phyloP scores from a whole-genome alignment of 179 eudicot species.

The Silene coronaria region DNA sequence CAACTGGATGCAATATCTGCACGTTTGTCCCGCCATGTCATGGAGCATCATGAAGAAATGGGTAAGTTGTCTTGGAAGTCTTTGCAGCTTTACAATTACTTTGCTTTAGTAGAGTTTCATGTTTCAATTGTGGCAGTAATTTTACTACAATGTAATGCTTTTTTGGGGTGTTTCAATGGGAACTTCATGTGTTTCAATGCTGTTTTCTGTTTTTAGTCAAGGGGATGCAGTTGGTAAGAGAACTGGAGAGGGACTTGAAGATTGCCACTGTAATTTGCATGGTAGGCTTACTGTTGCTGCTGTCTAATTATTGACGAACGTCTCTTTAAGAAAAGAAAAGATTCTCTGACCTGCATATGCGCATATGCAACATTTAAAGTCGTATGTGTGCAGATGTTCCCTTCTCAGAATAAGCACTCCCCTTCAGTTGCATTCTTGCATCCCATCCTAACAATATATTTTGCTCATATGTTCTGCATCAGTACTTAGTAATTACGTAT shows the following conservation, averaged over 20 bases:
- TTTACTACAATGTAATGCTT: not conserved
- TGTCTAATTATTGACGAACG: not conserved
- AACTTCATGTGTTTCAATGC: conserved; percentile 5
- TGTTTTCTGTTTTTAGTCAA: conserved; percentile 50
- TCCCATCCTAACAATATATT: not conserved
- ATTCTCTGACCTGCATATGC: not conserved
- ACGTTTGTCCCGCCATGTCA: conserved; percentile 78
- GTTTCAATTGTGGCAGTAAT: not conserved
- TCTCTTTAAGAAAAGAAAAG: not conserved
- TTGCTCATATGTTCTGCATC: not conserved
- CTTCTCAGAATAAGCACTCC: not conserved
- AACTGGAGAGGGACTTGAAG: conserved; percentile 91
- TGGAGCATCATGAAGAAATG: conserved; percentile 95
- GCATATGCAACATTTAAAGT: not conserved
- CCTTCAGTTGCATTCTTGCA: conserved; percentile 2
- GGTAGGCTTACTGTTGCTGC: conserved; percentile 42
- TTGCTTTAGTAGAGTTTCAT: not conserved
- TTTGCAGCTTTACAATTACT: conserved; percentile 1
- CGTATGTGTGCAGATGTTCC: not conserved
- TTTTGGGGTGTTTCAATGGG: not conserved
- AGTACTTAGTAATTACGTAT: not conserved
- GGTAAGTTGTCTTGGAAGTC: conserved; percentile 42
- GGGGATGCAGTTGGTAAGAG: conserved; percentile 95
- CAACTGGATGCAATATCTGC: conserved; percentile 75
- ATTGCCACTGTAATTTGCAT: conserved; percentile 93